Evolutionary conservation across 108 stramenopile genomes (phyloP).

Genomic region (Nannochloropsis gaditana): DNA sequence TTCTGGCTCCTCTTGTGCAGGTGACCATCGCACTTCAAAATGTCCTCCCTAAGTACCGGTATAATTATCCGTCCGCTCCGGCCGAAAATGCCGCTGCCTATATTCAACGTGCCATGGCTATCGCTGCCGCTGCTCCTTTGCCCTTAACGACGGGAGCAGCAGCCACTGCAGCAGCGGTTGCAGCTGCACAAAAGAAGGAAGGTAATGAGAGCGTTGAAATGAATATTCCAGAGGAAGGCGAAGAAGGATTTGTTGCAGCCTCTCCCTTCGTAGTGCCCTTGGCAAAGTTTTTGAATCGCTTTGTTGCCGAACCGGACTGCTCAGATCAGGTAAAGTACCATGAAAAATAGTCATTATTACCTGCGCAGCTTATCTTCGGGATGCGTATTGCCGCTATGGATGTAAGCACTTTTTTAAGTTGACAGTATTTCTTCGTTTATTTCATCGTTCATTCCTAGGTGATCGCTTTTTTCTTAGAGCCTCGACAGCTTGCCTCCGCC

Average conservation of each 20-base stretch:
- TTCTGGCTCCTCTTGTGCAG: constrained; percentile 40
- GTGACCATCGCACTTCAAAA: constrained; percentile 33
- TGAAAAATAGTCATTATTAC: too few species aligned
- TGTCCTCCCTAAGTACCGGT: constrained; percentile 24
- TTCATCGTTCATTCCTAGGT: not conserved
- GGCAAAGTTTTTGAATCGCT: constrained; percentile 45
- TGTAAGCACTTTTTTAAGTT: not conserved
- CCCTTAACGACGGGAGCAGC: not conserved
- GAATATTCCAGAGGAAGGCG: not conserved
- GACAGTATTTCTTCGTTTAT: not conserved
- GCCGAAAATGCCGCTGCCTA: not conserved
- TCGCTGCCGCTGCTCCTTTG: not conserved
- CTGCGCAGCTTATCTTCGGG: too few species aligned
- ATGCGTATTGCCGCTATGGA: too few species aligned
- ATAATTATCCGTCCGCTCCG: not conserved
- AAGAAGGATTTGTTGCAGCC: not conserved
- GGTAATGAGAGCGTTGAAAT: not conserved
- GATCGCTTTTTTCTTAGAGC: not conserved
- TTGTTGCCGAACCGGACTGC: constrained; percentile 38
- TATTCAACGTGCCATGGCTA: not conserved
- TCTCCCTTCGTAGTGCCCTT: constrained; percentile 43
- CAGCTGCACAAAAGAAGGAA: not conserved
- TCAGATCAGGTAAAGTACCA: constrained; percentile 9
- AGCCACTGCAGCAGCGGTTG: not conserved
- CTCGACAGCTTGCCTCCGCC: not conserved